Evolutionary conservation across 805 yeast genomes (phyloP), one percentile per base, ranked within the genome.

Genomic region (Cyberlindnera nakhonratchasimensis): DNA sequence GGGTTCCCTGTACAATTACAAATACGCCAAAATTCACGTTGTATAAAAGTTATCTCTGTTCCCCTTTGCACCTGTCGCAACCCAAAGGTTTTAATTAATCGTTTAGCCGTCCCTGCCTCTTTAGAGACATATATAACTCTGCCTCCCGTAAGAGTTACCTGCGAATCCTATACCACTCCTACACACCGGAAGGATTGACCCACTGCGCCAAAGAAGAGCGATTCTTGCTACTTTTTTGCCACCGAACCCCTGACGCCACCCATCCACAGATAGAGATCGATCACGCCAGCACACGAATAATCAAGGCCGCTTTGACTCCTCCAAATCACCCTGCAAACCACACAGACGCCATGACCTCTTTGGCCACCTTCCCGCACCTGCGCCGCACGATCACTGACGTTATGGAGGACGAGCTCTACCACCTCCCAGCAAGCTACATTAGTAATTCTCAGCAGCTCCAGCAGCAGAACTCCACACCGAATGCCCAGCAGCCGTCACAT

Each of bases 391-490:
- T 76, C 40, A 74, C 79, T 14, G 82, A 77, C 47, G 72, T 77
- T 17, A 70, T 77, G 71, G 83, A 78, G 47, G 83, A 79, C 42
- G 84, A 78, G 46, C 61, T 78, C 23, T 77, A 76, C 49, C 73
- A 69, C 36, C 46, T 53, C 25, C 57, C 55, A n/a, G n/a, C n/a
- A n/a, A 29, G 23, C 17, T 37, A 17, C 29, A 46, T 29, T 25
- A 37, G 41, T 20, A 42, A 43, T 35, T 40, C 24, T 16, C 39
- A 39, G 37, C 44, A 38, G 24, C 42, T 41, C 3, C 28, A 21
- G 10, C 28, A 21, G 10, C 29, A 17, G 5, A 24, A 24, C 14
- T 13, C 37, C 3, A 24, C 36, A n/a, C 34, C 40, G 29, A 23
- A 23, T 16, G 29, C 30, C 18, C 22, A 16, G 18, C 37, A 39